A percentile compares a stretch with the other conserved stretches of the same genome.
These are phyloP conservation scores for Astrocystis sublimbata DNA, from an alignment of 495 filamentous ascomycete genomes.

Conservation along the genomic window DNA sequence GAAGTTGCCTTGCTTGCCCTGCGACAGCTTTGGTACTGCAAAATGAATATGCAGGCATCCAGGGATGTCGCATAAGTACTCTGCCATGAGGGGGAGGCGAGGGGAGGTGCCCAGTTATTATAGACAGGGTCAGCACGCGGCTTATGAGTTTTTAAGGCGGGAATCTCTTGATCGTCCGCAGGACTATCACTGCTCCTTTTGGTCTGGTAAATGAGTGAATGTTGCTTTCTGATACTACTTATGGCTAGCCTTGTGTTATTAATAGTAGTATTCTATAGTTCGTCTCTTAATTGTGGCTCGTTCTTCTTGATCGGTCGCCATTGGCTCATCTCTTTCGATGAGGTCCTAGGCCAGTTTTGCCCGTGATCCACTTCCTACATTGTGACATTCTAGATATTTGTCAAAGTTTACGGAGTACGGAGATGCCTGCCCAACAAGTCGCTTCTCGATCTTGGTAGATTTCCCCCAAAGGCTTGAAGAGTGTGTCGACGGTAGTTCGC, in stretches of 20 bases:
- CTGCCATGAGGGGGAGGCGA: too few relatives aligned
- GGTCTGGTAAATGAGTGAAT: slow-evolving; percentile 2
- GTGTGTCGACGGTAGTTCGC: not conserved
- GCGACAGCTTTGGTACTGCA: too few relatives aligned
- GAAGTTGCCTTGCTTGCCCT: too few relatives aligned
- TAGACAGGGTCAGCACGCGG: slow-evolving; percentile 12
- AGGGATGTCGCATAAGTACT: too few relatives aligned
- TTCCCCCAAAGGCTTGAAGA: not conserved
- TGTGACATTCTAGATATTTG: too few relatives aligned
- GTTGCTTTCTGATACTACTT: not conserved
- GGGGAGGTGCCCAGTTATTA: too few relatives aligned
- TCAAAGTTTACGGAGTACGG: not conserved
- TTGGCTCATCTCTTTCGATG: not conserved
- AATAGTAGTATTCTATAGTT: slow-evolving; percentile 8
- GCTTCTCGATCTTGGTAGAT: not conserved
- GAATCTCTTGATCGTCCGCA: not conserved
- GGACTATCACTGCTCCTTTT: slow-evolving; percentile 5
- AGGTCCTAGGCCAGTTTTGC: slow-evolving; percentile 4
- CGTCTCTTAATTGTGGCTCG: not conserved
- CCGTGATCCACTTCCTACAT: slow-evolving; percentile 4
- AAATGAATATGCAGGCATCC: too few relatives aligned
- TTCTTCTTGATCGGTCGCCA: not conserved
- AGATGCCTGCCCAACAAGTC: not conserved
- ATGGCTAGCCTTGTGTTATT: slow-evolving; percentile 3
- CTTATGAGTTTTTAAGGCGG: slow-evolving; percentile 8